These are phyloP conservation scores for Colletotrichum orchidophilum DNA, from an alignment of 2,329 filamentous ascomycete genomes.

Conservation along the genomic window DNA sequence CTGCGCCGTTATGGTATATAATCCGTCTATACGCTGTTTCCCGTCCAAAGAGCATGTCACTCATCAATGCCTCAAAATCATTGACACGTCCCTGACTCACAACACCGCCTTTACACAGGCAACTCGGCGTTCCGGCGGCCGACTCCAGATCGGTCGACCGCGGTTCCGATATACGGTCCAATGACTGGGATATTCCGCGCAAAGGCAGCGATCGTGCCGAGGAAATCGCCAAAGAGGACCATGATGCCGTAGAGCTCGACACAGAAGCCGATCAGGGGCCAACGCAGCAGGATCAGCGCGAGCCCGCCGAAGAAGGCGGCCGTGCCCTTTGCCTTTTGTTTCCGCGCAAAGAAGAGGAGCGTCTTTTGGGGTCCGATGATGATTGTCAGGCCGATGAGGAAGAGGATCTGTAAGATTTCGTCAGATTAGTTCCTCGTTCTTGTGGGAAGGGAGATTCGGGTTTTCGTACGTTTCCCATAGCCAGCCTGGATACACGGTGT, in stretches of 20 bases:
- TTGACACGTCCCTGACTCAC: background rate
- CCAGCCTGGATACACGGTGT: slow-evolving; percentile 69
- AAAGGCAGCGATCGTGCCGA: slow-evolving; percentile 90
- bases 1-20: slow-evolving; percentile 35
- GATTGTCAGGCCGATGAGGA: slow-evolving; percentile 94
- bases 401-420: slow-evolving; percentile 78
- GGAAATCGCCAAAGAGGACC: slow-evolving; percentile 94
- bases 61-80: slow-evolving; percentile 28
- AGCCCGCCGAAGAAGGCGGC: slow-evolving; percentile 88
- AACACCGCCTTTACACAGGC: slow-evolving; percentile 66
- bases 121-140: slow-evolving; percentile 79
- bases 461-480: slow-evolving; percentile 89
- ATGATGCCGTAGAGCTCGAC: slow-evolving; percentile 94
- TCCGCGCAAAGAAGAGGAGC: slow-evolving; percentile 90
- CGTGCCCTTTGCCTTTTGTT: slow-evolving; percentile 91
- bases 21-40: slow-evolving; percentile 15
- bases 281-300: slow-evolving; percentile 84
- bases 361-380: slow-evolving; percentile 96
- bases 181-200: slow-evolving; percentile 85
- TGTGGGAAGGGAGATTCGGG: slow-evolving; percentile 12
- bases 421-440: no score
- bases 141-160: slow-evolving; percentile 75
- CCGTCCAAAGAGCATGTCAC: background rate
- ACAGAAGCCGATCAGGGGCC: slow-evolving; percentile 90
- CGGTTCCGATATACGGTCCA: slow-evolving; percentile 83